These are phyloP conservation scores for Casuarina glauca DNA, from an alignment of 306 rosid species.

Conservation along the genomic window DNA sequence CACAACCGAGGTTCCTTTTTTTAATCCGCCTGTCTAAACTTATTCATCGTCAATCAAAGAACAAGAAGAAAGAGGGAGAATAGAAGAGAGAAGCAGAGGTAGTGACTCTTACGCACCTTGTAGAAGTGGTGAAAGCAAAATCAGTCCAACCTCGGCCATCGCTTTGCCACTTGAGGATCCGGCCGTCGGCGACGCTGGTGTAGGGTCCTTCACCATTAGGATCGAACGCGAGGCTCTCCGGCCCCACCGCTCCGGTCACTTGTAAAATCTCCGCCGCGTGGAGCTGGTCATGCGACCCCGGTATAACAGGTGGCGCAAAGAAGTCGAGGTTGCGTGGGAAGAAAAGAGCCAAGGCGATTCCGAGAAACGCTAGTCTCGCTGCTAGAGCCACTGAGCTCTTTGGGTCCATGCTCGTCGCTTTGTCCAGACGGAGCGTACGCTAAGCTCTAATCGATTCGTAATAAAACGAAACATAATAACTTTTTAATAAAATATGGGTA, in stretches of 20 bases:
- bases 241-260: slow-evolving; percentile 66
- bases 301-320: slow-evolving; percentile 38
- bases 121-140: slow-evolving; percentile 69
- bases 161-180: slow-evolving; percentile 77
- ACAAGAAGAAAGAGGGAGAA: too few species aligned
- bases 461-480: too few species aligned
- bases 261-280: slow-evolving; percentile 43
- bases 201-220: slow-evolving; percentile 71
- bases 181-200: slow-evolving; percentile 90
- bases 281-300: slow-evolving; percentile 53
- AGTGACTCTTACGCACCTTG: slow-evolving; percentile 41
- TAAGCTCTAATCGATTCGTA: too few species aligned
- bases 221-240: slow-evolving; percentile 88
- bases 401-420: slow-evolving; percentile 31
- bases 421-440: too few species aligned
- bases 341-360: slow-evolving; percentile 30
- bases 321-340: slow-evolving; percentile 2
- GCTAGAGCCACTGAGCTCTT: slow-evolving; percentile 26
- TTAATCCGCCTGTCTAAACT: too few species aligned
- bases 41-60: too few species aligned
- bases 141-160: slow-evolving; percentile 63
- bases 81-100: neutral
- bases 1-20: too few species aligned
- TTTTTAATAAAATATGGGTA: too few species aligned
- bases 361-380: slow-evolving; percentile 37